Evolutionary conservation across 352 stramenopile species (phyloP).

Genomic region (Globisporangium cederbergense): DNA sequence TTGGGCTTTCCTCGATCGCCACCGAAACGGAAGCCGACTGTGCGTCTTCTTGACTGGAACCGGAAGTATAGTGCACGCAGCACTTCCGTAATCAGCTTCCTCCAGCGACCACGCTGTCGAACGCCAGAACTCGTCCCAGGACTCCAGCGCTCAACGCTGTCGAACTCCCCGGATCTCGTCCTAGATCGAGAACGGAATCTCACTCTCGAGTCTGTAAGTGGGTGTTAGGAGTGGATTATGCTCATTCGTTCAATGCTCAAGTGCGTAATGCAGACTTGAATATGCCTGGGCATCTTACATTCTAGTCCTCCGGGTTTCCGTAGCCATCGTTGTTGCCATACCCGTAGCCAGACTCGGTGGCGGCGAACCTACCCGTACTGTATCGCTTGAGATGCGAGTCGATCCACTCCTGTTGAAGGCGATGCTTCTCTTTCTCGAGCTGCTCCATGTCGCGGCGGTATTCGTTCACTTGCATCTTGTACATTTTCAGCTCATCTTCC

Average conservation of each 20-base stretch:
- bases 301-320: conserved; percentile 10
- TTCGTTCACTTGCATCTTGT: conserved; percentile 89
- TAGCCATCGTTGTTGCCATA: conserved; percentile 4
- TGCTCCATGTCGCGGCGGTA: conserved; percentile 65
- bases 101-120: too few relatives aligned
- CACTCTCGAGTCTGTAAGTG: not conserved
- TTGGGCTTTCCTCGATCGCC: not conserved
- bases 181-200: too few relatives aligned
- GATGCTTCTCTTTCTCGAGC: conserved; percentile 58
- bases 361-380: not conserved
- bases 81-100: too few relatives aligned
- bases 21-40: not conserved
- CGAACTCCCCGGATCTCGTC: too few relatives aligned
- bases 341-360: not conserved
- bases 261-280: not conserved
- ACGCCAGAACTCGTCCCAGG: too few relatives aligned
- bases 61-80: not conserved
- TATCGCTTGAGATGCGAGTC: conserved; percentile 29
- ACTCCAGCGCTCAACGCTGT: too few relatives aligned
- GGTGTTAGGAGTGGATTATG: not conserved
- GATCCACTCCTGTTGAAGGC: conserved; percentile 67
- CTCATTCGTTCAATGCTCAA: too few relatives aligned
- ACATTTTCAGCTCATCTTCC: conserved; percentile 91
- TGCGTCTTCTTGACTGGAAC: not conserved
- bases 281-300: not conserved